These are phyloP conservation scores for Talaromyces sp. DNA, from an alignment of 2,329 filamentous ascomycete species.

Conservation along the genomic window DNA sequence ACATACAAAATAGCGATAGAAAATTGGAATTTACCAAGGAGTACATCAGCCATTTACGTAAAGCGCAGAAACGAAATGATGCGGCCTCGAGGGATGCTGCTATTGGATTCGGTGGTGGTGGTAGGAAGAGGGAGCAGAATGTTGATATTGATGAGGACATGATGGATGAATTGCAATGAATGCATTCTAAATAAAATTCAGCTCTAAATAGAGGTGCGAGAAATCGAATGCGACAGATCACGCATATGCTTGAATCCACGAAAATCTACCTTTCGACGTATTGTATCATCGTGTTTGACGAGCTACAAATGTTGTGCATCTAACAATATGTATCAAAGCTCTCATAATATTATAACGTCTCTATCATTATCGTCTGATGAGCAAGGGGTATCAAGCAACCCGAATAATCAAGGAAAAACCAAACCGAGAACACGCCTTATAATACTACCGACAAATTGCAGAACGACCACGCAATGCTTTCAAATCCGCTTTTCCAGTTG, in stretches of 20 bases:
- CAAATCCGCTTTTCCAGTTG: conserved; percentile 1
- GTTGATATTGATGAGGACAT: conserved; percentile 39
- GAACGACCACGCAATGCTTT: conserved; percentile 8
- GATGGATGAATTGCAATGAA: conserved; percentile 35
- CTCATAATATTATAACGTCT: conserved; percentile 7
- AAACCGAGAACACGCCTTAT: conserved; percentile 9
- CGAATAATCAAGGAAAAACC: conserved; percentile 7
- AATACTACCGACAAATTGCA: conserved; percentile 6
- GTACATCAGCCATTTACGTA: conserved; percentile 54
- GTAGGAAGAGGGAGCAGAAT: conserved; percentile 17
- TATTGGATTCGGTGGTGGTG: conserved; percentile 11
- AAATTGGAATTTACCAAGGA: conserved; percentile 58
- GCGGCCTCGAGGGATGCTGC: conserved; percentile 22
- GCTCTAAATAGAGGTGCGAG: not conserved
- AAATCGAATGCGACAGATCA: not conserved
- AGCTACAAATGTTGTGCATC: not conserved
- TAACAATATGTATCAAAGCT: not conserved
- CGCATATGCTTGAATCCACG: not conserved
- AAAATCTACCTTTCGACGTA: not conserved
- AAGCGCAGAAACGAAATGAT: conserved; percentile 39
- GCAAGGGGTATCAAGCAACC: conserved; percentile 17
- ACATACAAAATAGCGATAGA: conserved; percentile 54
- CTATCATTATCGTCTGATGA: conserved; percentile 16
- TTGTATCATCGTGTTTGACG: not conserved
- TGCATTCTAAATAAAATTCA: not conserved